Evolutionary conservation across 2,329 filamentous ascomycete species (phyloP).

Genomic region (Alternaria conjuncta): DNA sequence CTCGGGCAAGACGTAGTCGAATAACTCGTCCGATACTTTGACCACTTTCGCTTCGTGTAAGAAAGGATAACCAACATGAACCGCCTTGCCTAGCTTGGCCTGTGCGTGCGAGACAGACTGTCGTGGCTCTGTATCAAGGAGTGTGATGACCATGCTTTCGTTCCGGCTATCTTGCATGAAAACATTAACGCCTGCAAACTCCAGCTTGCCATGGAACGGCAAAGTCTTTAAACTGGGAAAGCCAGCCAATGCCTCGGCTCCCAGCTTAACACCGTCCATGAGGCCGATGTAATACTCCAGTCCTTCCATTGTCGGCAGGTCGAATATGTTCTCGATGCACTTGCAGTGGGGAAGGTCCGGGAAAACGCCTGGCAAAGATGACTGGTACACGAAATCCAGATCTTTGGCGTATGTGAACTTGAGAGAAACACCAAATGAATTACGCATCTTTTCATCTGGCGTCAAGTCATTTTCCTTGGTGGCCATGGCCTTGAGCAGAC

Average conservation of each 20-base stretch:
- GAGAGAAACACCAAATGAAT: constrained; percentile 88
- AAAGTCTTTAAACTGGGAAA: constrained; percentile 91
- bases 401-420: constrained; percentile 89
- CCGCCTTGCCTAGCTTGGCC: constrained; percentile 79
- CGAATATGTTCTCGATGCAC: constrained; percentile 95
- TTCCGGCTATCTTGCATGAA: constrained; percentile 97
- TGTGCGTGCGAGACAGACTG: constrained; percentile 76
- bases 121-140: constrained; percentile 75
- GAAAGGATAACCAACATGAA: constrained; percentile 94
- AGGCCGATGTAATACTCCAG: constrained; percentile 84
- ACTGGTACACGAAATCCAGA: constrained; percentile 82
- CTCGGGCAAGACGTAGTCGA: constrained; percentile 78
- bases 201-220: constrained; percentile 79
- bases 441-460: constrained; percentile 79
- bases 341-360: constrained; percentile 85
- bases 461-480: constrained; percentile 81
- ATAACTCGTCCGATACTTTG: constrained; percentile 89
- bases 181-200: constrained; percentile 88
- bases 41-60: constrained; percentile 91
- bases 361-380: constrained; percentile 86
- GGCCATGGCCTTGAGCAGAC: constrained; percentile 83
- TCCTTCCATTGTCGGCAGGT: constrained; percentile 90
- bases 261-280: constrained; percentile 82
- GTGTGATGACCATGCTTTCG: constrained; percentile 91
- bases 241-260: constrained; percentile 82